Conservation (phyloP, 2,329 filamentous ascomycete species). For the Monosporascus sp. region DNA sequence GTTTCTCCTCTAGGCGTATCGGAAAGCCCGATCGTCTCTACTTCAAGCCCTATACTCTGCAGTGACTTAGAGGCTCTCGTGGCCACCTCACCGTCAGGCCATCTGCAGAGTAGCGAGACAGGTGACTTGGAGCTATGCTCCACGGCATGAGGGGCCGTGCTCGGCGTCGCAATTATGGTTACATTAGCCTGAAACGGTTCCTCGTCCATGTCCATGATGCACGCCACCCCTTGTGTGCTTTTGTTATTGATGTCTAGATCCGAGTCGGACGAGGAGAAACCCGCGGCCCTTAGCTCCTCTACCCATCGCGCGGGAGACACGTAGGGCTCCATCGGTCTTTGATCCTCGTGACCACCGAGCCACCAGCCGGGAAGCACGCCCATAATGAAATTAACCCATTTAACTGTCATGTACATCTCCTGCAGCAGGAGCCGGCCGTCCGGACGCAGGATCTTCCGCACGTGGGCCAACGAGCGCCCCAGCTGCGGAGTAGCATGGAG, state of each 20-base stretch:
- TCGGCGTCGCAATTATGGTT: slow-evolving; percentile 4
- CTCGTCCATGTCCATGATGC: not conserved
- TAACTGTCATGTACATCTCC: slow-evolving; percentile 7
- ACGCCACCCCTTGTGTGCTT: too few relatives aligned
- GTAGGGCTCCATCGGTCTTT: slow-evolving; percentile 8
- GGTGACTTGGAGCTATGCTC: not conserved
- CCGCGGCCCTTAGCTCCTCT: slow-evolving; percentile 3
- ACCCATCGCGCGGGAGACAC: slow-evolving; percentile 10
- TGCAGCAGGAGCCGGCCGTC: slow-evolving; percentile 15
- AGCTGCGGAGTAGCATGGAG: slow-evolving; percentile 16
- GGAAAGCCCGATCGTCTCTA: slow-evolving; percentile 1
- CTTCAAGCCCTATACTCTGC: not conserved
- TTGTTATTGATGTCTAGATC: too few relatives aligned
- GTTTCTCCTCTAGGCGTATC: not conserved
- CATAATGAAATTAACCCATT: slow-evolving; percentile 11
- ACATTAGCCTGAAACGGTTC: slow-evolving; percentile 4
- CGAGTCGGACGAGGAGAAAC: slow-evolving; percentile 4
- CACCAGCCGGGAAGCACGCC: slow-evolving; percentile 15
- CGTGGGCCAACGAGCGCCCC: slow-evolving; percentile 11
- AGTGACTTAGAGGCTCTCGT: not conserved
- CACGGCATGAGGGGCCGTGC: not conserved
- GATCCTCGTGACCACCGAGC: slow-evolving; percentile 9
- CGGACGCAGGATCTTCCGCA: slow-evolving; percentile 15
- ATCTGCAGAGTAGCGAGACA: slow-evolving; percentile 2
- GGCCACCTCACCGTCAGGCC: slow-evolving; percentile 2